These are phyloP conservation scores for Globomyces pollinis-pini DNA, from an alignment of 192 early-diverging fungal species.

Conservation along the genomic window DNA sequence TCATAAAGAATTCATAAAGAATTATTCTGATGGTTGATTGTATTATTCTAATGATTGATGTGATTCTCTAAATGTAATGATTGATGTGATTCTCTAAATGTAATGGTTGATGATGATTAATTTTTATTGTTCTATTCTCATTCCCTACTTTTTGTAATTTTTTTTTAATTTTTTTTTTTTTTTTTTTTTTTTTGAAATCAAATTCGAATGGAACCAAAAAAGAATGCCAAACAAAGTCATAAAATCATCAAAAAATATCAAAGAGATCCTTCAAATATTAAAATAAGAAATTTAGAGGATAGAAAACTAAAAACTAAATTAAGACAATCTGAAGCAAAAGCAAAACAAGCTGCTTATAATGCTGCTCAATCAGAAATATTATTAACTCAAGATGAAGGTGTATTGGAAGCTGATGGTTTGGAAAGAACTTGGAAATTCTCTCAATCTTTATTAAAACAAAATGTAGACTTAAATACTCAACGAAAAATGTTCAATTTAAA, in stretches of 20 bases:
- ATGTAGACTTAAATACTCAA: constrained; percentile 66
- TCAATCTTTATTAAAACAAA: constrained; percentile 57
- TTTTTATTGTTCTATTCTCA: no score
- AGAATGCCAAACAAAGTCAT: no score
- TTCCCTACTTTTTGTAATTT: no score
- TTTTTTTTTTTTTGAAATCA: no score
- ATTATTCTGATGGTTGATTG: no score
- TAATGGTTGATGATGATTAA: no score
- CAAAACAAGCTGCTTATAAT: constrained; percentile 57
- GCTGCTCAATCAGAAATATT: constrained; percentile 76
- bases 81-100: no score
- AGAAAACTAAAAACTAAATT: constrained; percentile 64
- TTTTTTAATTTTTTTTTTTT: no score
- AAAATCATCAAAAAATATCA: not conserved
- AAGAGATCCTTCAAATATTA: not conserved
- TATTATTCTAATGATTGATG: no score
- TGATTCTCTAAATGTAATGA: no score
- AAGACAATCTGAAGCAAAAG: constrained; percentile 49
- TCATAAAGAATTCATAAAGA: no score
- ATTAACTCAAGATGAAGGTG: constrained; percentile 65
- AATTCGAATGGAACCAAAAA: no score
- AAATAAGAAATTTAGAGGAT: constrained; percentile 23
- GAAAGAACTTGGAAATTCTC: constrained; percentile 84
- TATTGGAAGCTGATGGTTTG: constrained; percentile 77
- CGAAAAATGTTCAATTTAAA: constrained; percentile 77